These are phyloP conservation scores for Xylaria curta DNA, from an alignment of 495 filamentous ascomycete genomes.

Conservation along the genomic window DNA sequence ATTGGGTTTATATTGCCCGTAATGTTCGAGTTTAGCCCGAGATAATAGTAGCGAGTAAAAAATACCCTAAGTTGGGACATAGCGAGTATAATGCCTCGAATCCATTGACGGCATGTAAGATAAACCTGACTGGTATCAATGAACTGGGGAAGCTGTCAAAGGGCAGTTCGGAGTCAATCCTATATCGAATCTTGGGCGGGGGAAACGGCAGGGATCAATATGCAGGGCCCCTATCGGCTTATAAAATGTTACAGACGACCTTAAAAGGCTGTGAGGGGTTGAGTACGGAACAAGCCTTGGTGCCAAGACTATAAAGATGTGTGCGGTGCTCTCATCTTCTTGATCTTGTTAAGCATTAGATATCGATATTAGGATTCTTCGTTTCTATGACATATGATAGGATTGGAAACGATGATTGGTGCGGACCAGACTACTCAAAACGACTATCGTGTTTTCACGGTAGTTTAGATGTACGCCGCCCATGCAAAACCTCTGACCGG, in stretches of 20 bases:
- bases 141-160: conserved; percentile 4
- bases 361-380: background rate
- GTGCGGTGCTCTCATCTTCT: background rate
- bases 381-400: background rate
- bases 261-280: background rate
- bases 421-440: background rate
- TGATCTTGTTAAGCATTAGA: background rate
- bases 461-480: conserved; percentile 3
- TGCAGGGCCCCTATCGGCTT: conserved; percentile 11
- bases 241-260: conserved; percentile 9
- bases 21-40: background rate
- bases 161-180: background rate
- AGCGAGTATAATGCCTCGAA: background rate
- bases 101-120: background rate
- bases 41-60: background rate
- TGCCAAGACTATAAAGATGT: conserved; percentile 23
- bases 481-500: conserved; percentile 2
- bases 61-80: background rate
- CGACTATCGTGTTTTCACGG: conserved; percentile 2
- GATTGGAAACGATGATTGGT: background rate
- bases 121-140: background rate
- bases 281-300: background rate
- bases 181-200: background rate
- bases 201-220: conserved; percentile 18
- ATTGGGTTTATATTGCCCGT: background rate